Percentiles rank a stretch among this genome's conserved stretches.
phyloP scores from a whole-genome alignment of 805 yeast species.

The Saccharomycopsis malanga region DNA sequence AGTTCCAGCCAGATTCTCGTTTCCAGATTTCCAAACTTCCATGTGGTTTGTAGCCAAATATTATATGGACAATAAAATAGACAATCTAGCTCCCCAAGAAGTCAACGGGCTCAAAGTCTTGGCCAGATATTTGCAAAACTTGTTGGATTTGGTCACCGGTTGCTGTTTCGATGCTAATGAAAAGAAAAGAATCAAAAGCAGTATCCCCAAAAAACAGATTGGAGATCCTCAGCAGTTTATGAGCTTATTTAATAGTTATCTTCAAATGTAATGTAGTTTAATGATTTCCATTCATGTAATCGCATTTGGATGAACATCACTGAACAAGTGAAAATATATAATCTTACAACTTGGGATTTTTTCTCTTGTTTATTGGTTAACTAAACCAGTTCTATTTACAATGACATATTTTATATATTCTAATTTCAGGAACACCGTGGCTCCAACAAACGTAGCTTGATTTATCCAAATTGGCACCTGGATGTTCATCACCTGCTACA shows the following conservation, averaged over 20 bases:
- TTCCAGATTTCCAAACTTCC: slow-evolving; percentile 67
- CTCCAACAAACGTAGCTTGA: background rate
- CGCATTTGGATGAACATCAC: no score
- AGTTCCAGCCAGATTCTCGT: slow-evolving; percentile 70
- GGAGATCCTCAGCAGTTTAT: background rate
- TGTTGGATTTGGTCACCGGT: slow-evolving; percentile 3
- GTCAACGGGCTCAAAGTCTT: background rate
- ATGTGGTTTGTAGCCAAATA: slow-evolving; percentile 44
- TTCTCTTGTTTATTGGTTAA: no score
- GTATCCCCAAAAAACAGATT: slow-evolving; percentile 14
- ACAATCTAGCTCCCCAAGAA: slow-evolving; percentile 1
- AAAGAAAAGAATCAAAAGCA: background rate
- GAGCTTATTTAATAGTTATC: no score
- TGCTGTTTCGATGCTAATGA: slow-evolving; percentile 14
- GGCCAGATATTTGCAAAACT: slow-evolving; percentile 4
- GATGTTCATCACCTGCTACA: background rate
- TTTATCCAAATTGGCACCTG: background rate
- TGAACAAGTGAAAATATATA: no score
- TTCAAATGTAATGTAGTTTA: no score
- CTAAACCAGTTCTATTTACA: background rate
- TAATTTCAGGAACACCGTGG: slow-evolving; percentile 11
- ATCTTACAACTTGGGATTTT: no score
- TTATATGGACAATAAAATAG: background rate
- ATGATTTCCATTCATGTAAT: no score
- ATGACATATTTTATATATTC: slow-evolving; percentile 7